Conservation (phyloP, 163 green algal species). For the Chlamydomonas reinhardtii region DNA sequence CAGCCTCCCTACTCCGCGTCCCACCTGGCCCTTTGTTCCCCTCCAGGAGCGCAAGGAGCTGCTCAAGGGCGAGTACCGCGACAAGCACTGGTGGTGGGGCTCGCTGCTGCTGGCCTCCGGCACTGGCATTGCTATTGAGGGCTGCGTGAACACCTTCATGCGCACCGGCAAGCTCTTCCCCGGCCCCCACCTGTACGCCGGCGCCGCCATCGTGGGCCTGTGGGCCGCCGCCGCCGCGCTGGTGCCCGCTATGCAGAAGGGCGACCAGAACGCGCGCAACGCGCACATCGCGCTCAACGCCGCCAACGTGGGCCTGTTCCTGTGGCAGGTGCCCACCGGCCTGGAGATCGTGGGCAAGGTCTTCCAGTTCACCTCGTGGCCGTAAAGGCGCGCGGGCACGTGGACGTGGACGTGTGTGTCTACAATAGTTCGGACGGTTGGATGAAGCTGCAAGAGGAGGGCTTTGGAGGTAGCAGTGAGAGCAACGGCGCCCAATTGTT, state of each 20-base stretch:
- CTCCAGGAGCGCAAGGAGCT: constrained; percentile 93
- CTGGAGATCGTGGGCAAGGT: constrained; percentile 96
- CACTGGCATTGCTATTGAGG: constrained; percentile 87
- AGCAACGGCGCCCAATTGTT: too few relatives aligned
- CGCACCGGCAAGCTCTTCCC: constrained; percentile 97
- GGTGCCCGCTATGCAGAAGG: constrained; percentile 96
- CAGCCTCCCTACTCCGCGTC: too few relatives aligned
- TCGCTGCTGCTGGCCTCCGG: constrained; percentile 91
- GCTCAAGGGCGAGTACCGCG: constrained; percentile 80
- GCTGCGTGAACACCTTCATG: constrained; percentile 95
- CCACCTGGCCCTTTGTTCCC: too few relatives aligned
- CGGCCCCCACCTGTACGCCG: constrained; percentile 96
- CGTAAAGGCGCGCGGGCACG: neutral
- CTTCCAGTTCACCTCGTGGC: constrained; percentile 59
- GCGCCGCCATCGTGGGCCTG: constrained; percentile 89
- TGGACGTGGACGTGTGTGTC: too few relatives aligned
- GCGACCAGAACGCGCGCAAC: constrained; percentile 90
- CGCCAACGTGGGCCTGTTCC: constrained; percentile 92
- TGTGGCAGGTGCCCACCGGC: constrained; percentile 94
- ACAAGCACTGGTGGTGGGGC: constrained; percentile 89
- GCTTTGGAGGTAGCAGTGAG: too few relatives aligned
- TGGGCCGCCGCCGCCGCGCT: constrained; percentile 95
- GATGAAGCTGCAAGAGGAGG: too few relatives aligned
- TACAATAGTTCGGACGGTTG: too few relatives aligned
- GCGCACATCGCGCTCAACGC: constrained; percentile 95